These are phyloP conservation scores for Clonostachys rhizophaga DNA, from an alignment of 2,329 filamentous ascomycete genomes.

Conservation along the genomic window DNA sequence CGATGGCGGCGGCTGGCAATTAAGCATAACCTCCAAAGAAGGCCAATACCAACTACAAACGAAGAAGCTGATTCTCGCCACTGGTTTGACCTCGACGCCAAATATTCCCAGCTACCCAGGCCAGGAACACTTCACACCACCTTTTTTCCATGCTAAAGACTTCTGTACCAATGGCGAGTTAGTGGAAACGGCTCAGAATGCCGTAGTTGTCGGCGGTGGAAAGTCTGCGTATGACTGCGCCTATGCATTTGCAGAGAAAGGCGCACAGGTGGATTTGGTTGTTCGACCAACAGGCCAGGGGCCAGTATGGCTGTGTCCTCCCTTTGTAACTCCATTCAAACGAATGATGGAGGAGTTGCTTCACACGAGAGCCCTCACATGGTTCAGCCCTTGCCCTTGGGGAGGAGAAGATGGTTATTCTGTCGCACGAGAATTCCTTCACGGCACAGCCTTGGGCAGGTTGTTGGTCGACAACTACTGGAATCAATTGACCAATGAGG, in stretches of 20 bases:
- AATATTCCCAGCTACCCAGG: slow-evolving; percentile 32
- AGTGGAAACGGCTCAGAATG: slow-evolving; percentile 16
- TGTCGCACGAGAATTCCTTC: slow-evolving; percentile 37
- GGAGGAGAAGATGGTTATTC: slow-evolving; percentile 48
- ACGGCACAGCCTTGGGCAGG: slow-evolving; percentile 42
- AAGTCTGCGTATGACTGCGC: slow-evolving; percentile 57
- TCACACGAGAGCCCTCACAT: slow-evolving; percentile 49
- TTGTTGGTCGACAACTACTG: slow-evolving; percentile 43
- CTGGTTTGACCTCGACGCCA: slow-evolving; percentile 38
- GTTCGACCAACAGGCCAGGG: slow-evolving; percentile 45
- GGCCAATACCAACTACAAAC: slow-evolving; percentile 11
- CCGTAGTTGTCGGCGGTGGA: slow-evolving; percentile 47
- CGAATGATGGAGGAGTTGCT: slow-evolving; percentile 53
- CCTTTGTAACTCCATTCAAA: slow-evolving; percentile 58
- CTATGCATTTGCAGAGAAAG: slow-evolving; percentile 44
- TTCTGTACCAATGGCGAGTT: slow-evolving; percentile 25
- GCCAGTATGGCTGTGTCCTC: slow-evolving; percentile 47
- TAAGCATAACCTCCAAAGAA: slow-evolving; percentile 4
- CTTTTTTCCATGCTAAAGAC: slow-evolving; percentile 37
- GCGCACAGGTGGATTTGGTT: slow-evolving; percentile 42
- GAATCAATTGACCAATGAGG: slow-evolving; percentile 38
- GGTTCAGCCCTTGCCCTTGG: slow-evolving; percentile 64
- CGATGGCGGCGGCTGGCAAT: slow-evolving; percentile 8
- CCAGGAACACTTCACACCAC: slow-evolving; percentile 23
- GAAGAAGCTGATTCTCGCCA: slow-evolving; percentile 40